Evolutionary conservation across 768 basidiomycete genomes (phyloP).

Genomic region (Russula sp.): DNA sequence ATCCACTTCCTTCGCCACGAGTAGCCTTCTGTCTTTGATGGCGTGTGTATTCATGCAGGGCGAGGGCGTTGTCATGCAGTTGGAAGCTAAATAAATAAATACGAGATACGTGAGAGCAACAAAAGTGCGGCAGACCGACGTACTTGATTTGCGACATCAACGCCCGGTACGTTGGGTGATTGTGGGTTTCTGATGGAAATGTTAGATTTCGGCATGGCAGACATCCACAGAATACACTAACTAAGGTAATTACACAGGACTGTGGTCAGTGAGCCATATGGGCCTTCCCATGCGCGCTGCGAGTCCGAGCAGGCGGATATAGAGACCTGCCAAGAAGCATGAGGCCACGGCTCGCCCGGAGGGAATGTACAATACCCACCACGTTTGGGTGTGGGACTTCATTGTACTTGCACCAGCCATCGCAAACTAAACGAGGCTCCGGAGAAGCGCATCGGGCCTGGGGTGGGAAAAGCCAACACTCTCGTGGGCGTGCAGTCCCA

Average conservation of each 20-base stretch:
- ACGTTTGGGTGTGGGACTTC: constrained; percentile 7
- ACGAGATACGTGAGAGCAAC: neutral
- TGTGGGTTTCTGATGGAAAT: constrained; percentile 1
- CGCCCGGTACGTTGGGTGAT: constrained; percentile 2
- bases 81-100: constrained; percentile 1
- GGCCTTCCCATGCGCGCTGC: constrained; percentile 26
- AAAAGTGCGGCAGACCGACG: neutral
- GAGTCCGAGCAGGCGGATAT: constrained; percentile 26
- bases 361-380: neutral
- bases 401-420: constrained; percentile 23
- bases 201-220: neutral
- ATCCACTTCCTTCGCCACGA: neutral
- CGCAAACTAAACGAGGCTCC: constrained; percentile 14
- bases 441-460: constrained; percentile 23
- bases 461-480: constrained; percentile 1
- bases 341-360: neutral
- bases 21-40: constrained; percentile 1
- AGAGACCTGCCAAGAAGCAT: constrained; percentile 11
- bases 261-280: constrained; percentile 25
- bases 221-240: neutral
- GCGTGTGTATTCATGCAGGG: constrained; percentile 9
- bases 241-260: constrained; percentile 20
- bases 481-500: neutral
- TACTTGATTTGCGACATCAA: constrained; percentile 22
- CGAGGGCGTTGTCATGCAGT: constrained; percentile 6